These are phyloP conservation scores for Quillaja saponaria DNA, from an alignment of 306 rosid species.

Conservation along the genomic window DNA sequence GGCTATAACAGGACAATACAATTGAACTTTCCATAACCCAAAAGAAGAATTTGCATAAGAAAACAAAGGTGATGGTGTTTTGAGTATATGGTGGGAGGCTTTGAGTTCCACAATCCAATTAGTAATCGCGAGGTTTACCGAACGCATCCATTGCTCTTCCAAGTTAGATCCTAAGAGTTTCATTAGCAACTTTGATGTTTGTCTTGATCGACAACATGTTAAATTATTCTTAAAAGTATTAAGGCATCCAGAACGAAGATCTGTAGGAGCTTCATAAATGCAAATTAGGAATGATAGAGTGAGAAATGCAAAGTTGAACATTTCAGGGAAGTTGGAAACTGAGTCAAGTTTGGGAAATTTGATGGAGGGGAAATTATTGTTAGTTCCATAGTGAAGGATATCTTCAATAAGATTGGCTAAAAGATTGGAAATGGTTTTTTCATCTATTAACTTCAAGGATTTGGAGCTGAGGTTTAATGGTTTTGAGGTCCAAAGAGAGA, in stretches of 20 bases:
- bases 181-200: conserved; percentile 59
- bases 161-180: conserved; percentile 73
- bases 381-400: conserved; percentile 75
- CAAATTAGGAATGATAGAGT: conserved; percentile 70
- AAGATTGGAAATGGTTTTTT: conserved; percentile 52
- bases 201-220: conserved; percentile 43
- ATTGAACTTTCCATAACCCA: conserved; percentile 84
- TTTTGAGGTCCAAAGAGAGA: conserved; percentile 81
- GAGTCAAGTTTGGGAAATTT: conserved; percentile 51
- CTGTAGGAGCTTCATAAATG: conserved; percentile 75
- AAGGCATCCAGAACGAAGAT: conserved; percentile 61
- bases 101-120: conserved; percentile 68
- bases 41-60: conserved; percentile 62
- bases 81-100: conserved; percentile 37
- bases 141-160: conserved; percentile 94
- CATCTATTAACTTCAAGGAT: conserved; percentile 30
- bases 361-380: conserved; percentile 41
- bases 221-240: conserved; percentile 45
- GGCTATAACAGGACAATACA: conserved; percentile 79
- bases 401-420: conserved; percentile 61
- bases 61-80: conserved; percentile 72
- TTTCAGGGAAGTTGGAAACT: conserved; percentile 45
- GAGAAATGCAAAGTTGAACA: conserved; percentile 67
- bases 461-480: conserved; percentile 49
- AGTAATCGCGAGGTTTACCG: conserved; percentile 80